phyloP scores from a whole-genome alignment of 306 rosid genomes.

The Vigna angularis region DNA sequence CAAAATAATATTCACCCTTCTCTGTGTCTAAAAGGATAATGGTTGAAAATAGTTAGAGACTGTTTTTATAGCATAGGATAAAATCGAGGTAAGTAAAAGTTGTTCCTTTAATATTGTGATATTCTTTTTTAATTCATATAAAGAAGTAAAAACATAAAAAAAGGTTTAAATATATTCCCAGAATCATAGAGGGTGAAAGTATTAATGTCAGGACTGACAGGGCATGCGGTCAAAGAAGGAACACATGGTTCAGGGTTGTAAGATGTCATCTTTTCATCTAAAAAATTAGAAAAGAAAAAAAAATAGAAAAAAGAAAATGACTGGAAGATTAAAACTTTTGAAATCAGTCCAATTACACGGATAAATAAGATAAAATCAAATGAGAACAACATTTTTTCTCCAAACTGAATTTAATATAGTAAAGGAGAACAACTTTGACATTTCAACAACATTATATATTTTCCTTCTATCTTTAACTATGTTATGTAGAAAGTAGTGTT shows the following conservation, averaged over 20 bases:
- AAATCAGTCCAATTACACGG: neutral
- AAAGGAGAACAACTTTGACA: too few species aligned
- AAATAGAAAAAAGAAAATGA: too few species aligned
- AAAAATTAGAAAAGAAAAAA: too few species aligned
- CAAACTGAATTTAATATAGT: neutral
- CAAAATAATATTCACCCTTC: too few species aligned
- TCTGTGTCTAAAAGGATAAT: neutral
- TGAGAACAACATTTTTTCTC: neutral
- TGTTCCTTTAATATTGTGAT: neutral
- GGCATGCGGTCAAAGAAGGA: slow-evolving; percentile 4
- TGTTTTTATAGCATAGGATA: neutral
- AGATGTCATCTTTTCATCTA: neutral
- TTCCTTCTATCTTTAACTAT: neutral
- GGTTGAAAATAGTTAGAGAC: neutral
- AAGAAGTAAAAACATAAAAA: neutral
- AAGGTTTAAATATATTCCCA: neutral
- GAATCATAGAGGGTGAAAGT: slow-evolving; percentile 2
- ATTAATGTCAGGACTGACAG: neutral
- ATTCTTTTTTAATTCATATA: neutral
- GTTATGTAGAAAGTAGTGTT: neutral
- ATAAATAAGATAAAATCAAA: neutral
- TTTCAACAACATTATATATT: neutral
- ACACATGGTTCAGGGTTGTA: neutral
- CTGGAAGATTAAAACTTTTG: too few species aligned
- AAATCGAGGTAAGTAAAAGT: neutral